Conservation (phyloP, 2,329 filamentous ascomycete genomes). For the Penicillium sp. region DNA sequence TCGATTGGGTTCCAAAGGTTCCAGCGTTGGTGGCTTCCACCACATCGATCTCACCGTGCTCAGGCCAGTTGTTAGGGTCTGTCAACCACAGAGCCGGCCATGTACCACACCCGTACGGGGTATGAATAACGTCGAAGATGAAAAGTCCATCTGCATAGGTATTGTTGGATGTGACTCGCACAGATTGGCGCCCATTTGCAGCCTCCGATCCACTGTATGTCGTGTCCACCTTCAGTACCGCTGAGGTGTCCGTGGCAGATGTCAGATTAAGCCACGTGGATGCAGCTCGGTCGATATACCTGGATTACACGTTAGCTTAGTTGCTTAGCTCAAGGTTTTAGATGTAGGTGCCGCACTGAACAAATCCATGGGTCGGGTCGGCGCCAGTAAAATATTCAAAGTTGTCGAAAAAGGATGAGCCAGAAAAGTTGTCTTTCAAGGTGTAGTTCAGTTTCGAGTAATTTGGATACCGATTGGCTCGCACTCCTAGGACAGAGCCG, state of each 20-base stretch:
- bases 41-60: constrained; percentile 63
- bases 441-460: constrained; percentile 33
- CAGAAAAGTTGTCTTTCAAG: constrained; percentile 39
- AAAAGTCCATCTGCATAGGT: constrained; percentile 62
- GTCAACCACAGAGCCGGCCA: constrained; percentile 67
- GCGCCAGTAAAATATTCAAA: constrained; percentile 43
- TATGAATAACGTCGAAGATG: constrained; percentile 63
- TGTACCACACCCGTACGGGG: constrained; percentile 61
- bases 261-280: constrained; percentile 53
- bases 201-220: constrained; percentile 52
- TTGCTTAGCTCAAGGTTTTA: not conserved
- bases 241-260: constrained; percentile 52
- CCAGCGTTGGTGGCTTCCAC: constrained; percentile 59
- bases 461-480: constrained; percentile 37
- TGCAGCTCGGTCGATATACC: constrained; percentile 41
- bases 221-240: constrained; percentile 54
- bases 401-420: constrained; percentile 42
- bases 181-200: constrained; percentile 57
- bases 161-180: constrained; percentile 60
- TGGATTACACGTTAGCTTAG: constrained; percentile 6
- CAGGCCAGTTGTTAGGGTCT: constrained; percentile 61
- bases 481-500: constrained; percentile 38
- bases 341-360: constrained; percentile 36
- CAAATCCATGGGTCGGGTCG: constrained; percentile 43
- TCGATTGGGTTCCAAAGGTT: constrained; percentile 56